phyloP scores from a whole-genome alignment of 2,329 filamentous ascomycete species.

The Pyrenochaeta sp. region DNA sequence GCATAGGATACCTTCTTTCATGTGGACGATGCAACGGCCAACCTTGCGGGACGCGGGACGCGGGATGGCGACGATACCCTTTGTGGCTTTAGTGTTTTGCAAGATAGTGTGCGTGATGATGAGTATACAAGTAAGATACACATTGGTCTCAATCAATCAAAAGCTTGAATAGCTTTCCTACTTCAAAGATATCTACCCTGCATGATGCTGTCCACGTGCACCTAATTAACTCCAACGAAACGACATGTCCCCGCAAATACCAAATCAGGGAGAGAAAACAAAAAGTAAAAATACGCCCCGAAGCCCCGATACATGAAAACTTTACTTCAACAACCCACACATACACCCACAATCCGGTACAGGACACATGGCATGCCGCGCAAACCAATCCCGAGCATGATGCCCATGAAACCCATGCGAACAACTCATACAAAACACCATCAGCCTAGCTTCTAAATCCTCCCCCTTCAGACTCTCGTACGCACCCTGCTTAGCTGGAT shows the following conservation, averaged over 20 bases:
- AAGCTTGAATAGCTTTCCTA: background rate
- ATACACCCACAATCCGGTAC: slow-evolving; percentile 64
- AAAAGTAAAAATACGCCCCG: background rate
- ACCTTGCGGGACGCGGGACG: slow-evolving; percentile 1
- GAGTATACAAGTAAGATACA: background rate
- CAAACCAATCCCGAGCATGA: slow-evolving; percentile 70
- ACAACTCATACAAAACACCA: slow-evolving; percentile 69
- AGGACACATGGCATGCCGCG: slow-evolving; percentile 61
- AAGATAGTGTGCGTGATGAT: background rate
- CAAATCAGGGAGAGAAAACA: no score
- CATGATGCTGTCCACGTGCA: background rate
- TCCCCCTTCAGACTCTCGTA: slow-evolving; percentile 47
- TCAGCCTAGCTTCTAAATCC: slow-evolving; percentile 63
- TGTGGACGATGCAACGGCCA: slow-evolving; percentile 11
- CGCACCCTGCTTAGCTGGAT: slow-evolving; percentile 57
- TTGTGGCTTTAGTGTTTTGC: slow-evolving; percentile 9
- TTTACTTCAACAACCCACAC: slow-evolving; percentile 55
- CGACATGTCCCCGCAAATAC: no score
- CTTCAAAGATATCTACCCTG: background rate
- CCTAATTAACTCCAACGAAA: no score
- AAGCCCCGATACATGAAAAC: background rate
- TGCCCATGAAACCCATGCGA: slow-evolving; percentile 71
- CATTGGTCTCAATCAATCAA: background rate
- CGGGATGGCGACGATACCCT: slow-evolving; percentile 32
- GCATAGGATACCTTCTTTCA: slow-evolving; percentile 16